Evolutionary conservation across 2,329 filamentous ascomycete species (phyloP).

Genomic region (Xylaria multiplex): DNA sequence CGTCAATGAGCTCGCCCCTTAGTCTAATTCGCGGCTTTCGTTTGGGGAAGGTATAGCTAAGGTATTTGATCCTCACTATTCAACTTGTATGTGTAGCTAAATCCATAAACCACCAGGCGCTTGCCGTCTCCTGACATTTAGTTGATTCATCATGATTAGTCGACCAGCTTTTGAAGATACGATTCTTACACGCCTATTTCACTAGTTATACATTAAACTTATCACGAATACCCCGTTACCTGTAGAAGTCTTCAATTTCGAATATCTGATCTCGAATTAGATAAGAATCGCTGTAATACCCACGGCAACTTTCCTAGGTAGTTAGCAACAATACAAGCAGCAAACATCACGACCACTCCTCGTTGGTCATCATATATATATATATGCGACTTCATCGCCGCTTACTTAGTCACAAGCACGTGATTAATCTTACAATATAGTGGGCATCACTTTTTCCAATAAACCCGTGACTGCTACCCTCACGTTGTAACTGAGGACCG

Average conservation of each 20-base stretch:
- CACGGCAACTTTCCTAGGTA: background rate
- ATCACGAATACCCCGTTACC: too few species aligned
- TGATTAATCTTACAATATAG: background rate
- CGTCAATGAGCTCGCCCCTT: conserved; percentile 30
- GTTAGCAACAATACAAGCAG: background rate
- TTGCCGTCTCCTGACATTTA: background rate
- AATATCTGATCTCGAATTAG: background rate
- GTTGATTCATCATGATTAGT: background rate
- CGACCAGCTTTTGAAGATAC: background rate
- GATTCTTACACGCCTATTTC: background rate
- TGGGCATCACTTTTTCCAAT: background rate
- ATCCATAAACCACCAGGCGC: background rate
- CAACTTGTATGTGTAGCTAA: conserved; percentile 4
- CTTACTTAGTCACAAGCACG: background rate
- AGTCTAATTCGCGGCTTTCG: conserved; percentile 34
- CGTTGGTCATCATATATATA: background rate
- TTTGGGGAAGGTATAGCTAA: conserved; percentile 32
- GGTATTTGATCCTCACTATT: conserved; percentile 5
- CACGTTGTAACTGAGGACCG: background rate
- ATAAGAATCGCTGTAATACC: background rate
- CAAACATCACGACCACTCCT: background rate
- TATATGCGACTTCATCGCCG: background rate
- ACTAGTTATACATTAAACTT: background rate
- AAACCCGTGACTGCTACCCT: background rate
- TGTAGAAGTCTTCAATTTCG: background rate